Evolutionary conservation across 768 basidiomycete genomes (phyloP).

Genomic region (Leccinum longicurvipes): DNA sequence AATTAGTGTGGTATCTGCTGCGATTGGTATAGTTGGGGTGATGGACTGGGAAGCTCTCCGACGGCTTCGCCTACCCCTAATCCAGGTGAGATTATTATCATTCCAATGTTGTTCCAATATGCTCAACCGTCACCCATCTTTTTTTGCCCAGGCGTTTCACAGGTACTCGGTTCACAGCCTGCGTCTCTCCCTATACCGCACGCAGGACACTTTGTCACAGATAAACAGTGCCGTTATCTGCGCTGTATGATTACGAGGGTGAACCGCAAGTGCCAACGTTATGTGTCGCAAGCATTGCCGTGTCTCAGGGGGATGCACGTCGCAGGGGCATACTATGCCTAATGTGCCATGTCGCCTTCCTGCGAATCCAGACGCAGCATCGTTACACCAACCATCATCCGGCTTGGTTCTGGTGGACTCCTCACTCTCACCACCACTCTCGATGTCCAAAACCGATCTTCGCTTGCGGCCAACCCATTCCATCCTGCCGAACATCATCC

Average conservation of each 20-base stretch:
- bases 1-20: neutral
- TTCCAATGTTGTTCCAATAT: neutral
- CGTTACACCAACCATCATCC: neutral
- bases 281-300: neutral
- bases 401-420: neutral
- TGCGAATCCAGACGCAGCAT: neutral
- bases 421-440: neutral
- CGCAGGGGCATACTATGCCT: neutral
- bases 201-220: neutral
- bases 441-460: neutral
- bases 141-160: neutral
- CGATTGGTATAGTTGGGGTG: neutral
- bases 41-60: neutral
- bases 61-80: neutral
- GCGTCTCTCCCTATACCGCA: neutral
- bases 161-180: neutral
- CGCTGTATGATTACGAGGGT: neutral
- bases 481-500: neutral
- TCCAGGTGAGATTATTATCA: neutral
- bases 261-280: neutral
- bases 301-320: neutral
- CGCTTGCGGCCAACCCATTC: neutral
- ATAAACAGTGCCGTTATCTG: neutral
- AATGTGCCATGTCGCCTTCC: neutral
- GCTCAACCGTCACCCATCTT: neutral